Evolutionary conservation across 2,329 filamentous ascomycete genomes (phyloP).

Genomic region (Lizonia empirigonia): DNA sequence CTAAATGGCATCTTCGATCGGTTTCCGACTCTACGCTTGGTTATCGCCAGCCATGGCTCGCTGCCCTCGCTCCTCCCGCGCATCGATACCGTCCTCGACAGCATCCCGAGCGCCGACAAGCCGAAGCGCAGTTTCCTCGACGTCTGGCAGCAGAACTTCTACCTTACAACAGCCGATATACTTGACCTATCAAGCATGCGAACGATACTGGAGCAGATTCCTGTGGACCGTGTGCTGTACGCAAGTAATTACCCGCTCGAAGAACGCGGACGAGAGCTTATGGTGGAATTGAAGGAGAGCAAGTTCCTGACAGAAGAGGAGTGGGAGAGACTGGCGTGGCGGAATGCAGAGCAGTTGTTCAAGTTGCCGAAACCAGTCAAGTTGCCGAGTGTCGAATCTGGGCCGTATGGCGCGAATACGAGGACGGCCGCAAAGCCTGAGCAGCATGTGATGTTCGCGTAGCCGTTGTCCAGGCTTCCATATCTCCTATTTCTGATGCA

Average conservation of each 20-base stretch:
- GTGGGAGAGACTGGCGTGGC: conserved; percentile 56
- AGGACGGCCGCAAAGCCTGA: neutral
- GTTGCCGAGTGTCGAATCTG: conserved; percentile 1
- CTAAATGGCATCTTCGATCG: conserved; percentile 61
- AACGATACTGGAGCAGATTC: conserved; percentile 52
- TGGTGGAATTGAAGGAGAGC: conserved; percentile 57
- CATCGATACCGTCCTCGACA: conserved; percentile 39
- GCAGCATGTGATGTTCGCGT: conserved; percentile 2
- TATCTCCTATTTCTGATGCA: neutral
- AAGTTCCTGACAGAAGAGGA: conserved; percentile 57
- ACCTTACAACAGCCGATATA: conserved; percentile 62
- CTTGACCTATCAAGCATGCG: conserved; percentile 58
- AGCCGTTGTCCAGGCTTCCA: neutral
- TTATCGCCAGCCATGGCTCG: conserved; percentile 60
- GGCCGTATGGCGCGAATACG: neutral
- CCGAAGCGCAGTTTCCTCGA: conserved; percentile 49
- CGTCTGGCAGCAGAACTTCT: conserved; percentile 63
- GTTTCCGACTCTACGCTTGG: conserved; percentile 60
- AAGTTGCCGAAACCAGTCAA: conserved; percentile 18
- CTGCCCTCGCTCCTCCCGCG: conserved; percentile 62
- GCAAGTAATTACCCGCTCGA: conserved; percentile 65
- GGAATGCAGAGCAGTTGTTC: conserved; percentile 55
- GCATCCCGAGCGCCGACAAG: conserved; percentile 21
- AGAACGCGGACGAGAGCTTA: conserved; percentile 55
- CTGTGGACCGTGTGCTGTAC: conserved; percentile 60